Evolutionary conservation across 768 basidiomycete species (phyloP), one percentile per base, ranked within the genome.

Genomic region (Hypsizygus marmoreus): DNA sequence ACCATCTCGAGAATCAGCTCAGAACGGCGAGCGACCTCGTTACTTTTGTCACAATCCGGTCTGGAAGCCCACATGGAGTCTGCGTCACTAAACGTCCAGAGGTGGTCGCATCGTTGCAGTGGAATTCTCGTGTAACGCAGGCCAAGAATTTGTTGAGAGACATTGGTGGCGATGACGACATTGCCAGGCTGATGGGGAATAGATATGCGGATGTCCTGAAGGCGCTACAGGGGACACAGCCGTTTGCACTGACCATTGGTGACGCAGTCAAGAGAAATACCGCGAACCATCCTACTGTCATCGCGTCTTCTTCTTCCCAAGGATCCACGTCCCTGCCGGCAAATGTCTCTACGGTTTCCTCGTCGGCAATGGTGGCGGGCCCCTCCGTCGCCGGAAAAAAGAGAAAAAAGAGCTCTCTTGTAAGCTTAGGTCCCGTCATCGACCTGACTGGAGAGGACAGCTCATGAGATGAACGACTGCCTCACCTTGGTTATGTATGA

Each of bases 131-230:
- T 16, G 58, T 63, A 6, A 44, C 50, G 11, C 53, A 53, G 13
- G 63, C 64, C 1, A 59, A 51, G 31, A 24, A 23, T 0, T 66
- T 71, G 38, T 50, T 70, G 35, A 20, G 48, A 7, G 56, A 34
- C 4, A 53, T 72, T 33, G 68, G 67, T 10, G 23, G 48, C 6
- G 60, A 64, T 22, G 56, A 51, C 32, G 43, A 51, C 3, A 52
- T 70, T 25, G 43, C 45, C 37, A 54, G 54, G 40, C 49, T 72
- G 19, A 65, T 71, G 64, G 69, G 66, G 9, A 31, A 49, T 6
- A 45, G 65, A 17, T 66, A 63, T 47, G 38, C 32, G 1, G 70
- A 71, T 43, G 62, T 70, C 19, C 23, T 50, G 16, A 50, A 55
- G n/a, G 60, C 65, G 1, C 26, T 70, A 6, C 42, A 55, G 17